Percentiles rank a stretch among this genome's conserved stretches.
These are phyloP conservation scores for Leishmania aethiopica DNA, from an alignment of 208 protist species.

Conservation along the genomic window DNA sequence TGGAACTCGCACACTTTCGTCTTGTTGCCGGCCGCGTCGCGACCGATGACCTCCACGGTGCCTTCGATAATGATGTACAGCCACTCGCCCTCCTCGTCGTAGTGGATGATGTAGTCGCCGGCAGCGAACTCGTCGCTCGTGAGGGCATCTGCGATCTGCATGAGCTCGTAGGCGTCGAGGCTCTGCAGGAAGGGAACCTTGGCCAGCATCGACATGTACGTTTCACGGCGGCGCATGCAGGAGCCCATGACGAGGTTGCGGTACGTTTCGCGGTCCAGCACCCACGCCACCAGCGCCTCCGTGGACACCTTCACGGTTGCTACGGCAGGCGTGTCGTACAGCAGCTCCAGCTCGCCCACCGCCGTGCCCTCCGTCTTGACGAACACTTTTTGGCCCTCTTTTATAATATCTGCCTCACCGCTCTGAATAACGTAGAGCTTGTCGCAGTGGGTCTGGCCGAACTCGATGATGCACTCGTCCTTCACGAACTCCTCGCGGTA, in stretches of 20 bases:
- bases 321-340: slow-evolving; percentile 88
- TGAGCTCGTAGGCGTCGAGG: slow-evolving; percentile 84
- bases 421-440: slow-evolving; percentile 90
- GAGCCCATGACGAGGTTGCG: slow-evolving; percentile 91
- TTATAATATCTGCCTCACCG: slow-evolving; percentile 85
- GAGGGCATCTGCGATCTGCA: slow-evolving; percentile 89
- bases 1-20: slow-evolving; percentile 87
- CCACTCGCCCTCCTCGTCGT: slow-evolving; percentile 89
- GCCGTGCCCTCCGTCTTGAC: slow-evolving; percentile 86
- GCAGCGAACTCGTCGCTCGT: slow-evolving; percentile 76
- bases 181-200: slow-evolving; percentile 81
- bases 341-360: slow-evolving; percentile 90
- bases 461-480: slow-evolving; percentile 80
- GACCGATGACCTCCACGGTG: slow-evolving; percentile 85
- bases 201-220: slow-evolving; percentile 75
- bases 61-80: slow-evolving; percentile 92
- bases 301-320: slow-evolving; percentile 87
- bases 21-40: slow-evolving; percentile 61
- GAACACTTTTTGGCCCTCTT: slow-evolving; percentile 89
- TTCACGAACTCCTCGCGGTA: slow-evolving; percentile 71
- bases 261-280: slow-evolving; percentile 92
- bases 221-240: slow-evolving; percentile 81
- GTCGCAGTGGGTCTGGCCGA: slow-evolving; percentile 69
- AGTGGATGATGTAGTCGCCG: slow-evolving; percentile 89
- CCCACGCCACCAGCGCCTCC: slow-evolving; percentile 76